Evolutionary conservation across 2,329 filamentous ascomycete genomes (phyloP), one percentile per base, ranked within the genome.

Genomic region (Pseudocercospora cruenta): DNA sequence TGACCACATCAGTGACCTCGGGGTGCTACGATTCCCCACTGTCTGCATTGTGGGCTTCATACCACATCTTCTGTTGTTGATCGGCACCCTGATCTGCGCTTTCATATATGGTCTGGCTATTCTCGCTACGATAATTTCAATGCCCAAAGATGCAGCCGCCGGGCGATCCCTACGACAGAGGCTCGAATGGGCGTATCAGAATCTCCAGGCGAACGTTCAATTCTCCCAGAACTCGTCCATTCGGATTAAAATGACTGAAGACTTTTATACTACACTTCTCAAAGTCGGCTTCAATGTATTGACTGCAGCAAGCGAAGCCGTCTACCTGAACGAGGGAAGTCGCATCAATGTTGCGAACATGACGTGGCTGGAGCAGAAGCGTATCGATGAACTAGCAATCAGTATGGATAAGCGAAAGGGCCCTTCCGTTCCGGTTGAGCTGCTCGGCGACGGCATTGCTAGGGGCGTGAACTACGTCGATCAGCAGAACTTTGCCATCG

Each of bases 1-100:
- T 87, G 73, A 77, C 67, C 87, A 87, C 5, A 74, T 88, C 16
- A 86, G 90, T 33, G 87, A 91, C 66, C 78, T 88, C 4, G 90
- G 92, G 3, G 83, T 97, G 10, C 83, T 97, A 49, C 87, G 92
- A 67, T 97, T 96, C 70, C 95, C 95, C 3, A 97, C 94, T 0
- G 93, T 98, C 47, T 97, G 92, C 74, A 93, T 98, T 65, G 91
- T 98, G 31, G 93, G 94, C 0, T 97, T 98, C 77, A 91, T 98
- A 39, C 95, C 95, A 1, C 94, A 98, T 78, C 84, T 98, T n/a
- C 82, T 97, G 24, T 92, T 98, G 12, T 80, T 98, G 1, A 73
- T 86, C 7, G 95, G 94, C 0, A 97, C 97, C 55, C 66, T 87
- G 4, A 81, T 90, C 16, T 98, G 95, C 76, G 83, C 87, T 2